Evolutionary conservation across 768 basidiomycete genomes (phyloP).

Genomic region (Termitomyces sp.): DNA sequence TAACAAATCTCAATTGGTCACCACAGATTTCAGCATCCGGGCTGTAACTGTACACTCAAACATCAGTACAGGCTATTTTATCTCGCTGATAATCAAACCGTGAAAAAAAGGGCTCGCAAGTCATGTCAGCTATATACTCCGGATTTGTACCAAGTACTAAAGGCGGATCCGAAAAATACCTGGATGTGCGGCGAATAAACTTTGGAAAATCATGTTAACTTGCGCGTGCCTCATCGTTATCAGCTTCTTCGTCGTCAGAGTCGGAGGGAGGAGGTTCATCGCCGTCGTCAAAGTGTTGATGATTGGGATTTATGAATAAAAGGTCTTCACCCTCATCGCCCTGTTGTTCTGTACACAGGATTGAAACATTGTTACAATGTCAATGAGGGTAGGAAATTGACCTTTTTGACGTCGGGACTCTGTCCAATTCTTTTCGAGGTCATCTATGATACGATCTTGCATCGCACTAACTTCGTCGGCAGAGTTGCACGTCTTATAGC

Average conservation of each 20-base stretch:
- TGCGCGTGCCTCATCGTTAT: neutral
- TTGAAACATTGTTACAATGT: neutral
- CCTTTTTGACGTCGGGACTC: constrained; percentile 52
- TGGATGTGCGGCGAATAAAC: neutral
- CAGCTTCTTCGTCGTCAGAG: constrained; percentile 17
- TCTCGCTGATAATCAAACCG: neutral
- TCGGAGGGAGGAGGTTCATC: constrained; percentile 8
- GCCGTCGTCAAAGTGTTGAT: constrained; percentile 20
- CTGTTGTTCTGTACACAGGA: constrained; percentile 14
- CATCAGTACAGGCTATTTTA: neutral
- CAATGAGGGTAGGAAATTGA: constrained; percentile 11
- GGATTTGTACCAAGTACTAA: neutral
- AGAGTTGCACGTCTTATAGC: constrained; percentile 68
- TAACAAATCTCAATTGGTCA: no score
- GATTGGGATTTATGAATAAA: constrained; percentile 68
- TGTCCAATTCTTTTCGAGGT: constrained; percentile 59
- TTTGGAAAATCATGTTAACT: neutral
- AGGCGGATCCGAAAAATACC: neutral
- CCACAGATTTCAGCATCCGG: neutral
- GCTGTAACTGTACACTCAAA: neutral
- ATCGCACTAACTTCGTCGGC: constrained; percentile 51
- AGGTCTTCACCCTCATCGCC: constrained; percentile 48
- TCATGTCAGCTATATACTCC: neutral
- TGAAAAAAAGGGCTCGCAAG: neutral
- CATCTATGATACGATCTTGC: constrained; percentile 67